phyloP scores from a whole-genome alignment of 1,139 yeast species.

The Taphrina communis region DNA sequence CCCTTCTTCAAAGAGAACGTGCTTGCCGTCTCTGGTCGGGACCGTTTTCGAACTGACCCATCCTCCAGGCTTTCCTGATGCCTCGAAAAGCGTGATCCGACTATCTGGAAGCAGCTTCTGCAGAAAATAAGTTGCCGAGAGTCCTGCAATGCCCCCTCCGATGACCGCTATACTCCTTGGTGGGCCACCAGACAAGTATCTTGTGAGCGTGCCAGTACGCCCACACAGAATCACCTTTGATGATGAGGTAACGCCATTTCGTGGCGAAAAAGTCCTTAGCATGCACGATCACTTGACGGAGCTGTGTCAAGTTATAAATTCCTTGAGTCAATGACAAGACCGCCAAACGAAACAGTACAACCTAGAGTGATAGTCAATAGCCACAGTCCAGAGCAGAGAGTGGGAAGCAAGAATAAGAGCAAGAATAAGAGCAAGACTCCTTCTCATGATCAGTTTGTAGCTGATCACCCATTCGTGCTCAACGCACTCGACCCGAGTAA shows the following conservation, averaged over 20 bases:
- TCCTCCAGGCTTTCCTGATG: conserved; percentile 68
- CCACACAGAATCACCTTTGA: not conserved
- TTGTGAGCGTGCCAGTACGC: not conserved
- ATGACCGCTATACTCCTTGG: conserved; percentile 35
- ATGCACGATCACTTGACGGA: not conserved
- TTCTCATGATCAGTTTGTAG: not conserved
- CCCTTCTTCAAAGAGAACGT: conserved; percentile 53
- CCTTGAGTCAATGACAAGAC: no score
- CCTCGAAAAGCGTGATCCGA: conserved; percentile 67
- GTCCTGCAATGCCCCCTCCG: conserved; percentile 90
- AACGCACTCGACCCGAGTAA: not conserved
- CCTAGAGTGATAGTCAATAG: no score
- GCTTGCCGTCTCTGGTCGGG: conserved; percentile 43
- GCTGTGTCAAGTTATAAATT: no score
- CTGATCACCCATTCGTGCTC: not conserved
- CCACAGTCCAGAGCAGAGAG: no score
- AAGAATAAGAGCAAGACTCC: no score
- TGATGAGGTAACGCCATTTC: conserved; percentile 2
- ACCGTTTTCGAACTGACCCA: conserved; percentile 64
- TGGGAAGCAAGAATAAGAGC: no score
- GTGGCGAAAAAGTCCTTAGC: conserved; percentile 5
- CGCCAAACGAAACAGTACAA: no score
- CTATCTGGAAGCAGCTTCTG: conserved; percentile 69
- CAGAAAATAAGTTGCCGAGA: conserved; percentile 76
- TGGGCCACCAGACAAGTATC: not conserved